phyloP scores from a whole-genome alignment of 2,329 filamentous ascomycete species.

The Tolypocladium album region DNA sequence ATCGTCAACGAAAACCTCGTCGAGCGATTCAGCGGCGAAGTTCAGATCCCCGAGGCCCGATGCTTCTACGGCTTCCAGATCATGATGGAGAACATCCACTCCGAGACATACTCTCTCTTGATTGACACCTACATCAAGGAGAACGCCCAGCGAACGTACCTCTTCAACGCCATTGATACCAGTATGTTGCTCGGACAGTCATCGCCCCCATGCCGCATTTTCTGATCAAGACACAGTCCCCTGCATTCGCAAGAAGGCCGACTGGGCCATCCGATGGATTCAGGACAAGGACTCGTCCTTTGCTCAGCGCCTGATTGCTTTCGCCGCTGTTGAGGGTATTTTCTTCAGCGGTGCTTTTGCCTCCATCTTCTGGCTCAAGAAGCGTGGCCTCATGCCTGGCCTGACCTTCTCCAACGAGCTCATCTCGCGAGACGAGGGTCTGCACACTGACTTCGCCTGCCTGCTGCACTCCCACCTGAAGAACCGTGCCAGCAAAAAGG shows the following conservation, averaged over 20 bases:
- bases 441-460: conserved; percentile 98
- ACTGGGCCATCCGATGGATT: conserved; percentile 96
- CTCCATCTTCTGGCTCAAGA: conserved; percentile 99
- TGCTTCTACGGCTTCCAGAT: conserved; percentile 99
- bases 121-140: conserved; percentile 99
- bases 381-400: conserved; percentile 97
- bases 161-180: conserved; percentile 98
- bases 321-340: conserved; percentile 96
- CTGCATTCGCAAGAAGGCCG: conserved; percentile 95
- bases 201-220: conserved; percentile 1
- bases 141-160: conserved; percentile 81
- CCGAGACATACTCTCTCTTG: conserved; percentile 96
- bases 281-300: conserved; percentile 88
- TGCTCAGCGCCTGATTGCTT: conserved; percentile 88
- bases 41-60: conserved; percentile 93
- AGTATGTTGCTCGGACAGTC: conserved; percentile 45
- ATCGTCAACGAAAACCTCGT: conserved; percentile 99
- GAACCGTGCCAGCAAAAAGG: conserved; percentile 72
- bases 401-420: conserved; percentile 99
- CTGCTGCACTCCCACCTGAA: conserved; percentile 95
- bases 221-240: conserved; percentile 48
- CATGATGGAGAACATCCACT: conserved; percentile 99
- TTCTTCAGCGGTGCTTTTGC: conserved; percentile 99
- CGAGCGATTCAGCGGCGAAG: conserved; percentile 93
- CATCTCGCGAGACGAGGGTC: conserved; percentile 97